phyloP scores from a whole-genome alignment of 805 yeast genomes.

The Pichia insulana region DNA sequence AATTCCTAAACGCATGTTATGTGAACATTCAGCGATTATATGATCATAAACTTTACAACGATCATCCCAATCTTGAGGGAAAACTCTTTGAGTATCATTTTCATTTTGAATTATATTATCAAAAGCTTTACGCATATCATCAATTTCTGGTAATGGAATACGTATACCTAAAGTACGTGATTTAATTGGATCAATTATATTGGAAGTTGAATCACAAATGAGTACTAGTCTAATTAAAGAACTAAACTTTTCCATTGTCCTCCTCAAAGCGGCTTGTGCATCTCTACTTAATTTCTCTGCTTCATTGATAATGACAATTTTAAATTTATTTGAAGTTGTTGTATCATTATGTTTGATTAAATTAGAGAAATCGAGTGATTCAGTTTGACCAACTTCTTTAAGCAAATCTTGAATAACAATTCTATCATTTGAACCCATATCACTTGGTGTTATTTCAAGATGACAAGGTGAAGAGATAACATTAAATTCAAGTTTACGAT shows the following conservation, averaged over 20 bases:
- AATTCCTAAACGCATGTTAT: conserved; percentile 73
- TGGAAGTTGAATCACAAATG: conserved; percentile 83
- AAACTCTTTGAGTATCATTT: conserved; percentile 23
- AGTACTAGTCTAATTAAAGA: conserved; percentile 75
- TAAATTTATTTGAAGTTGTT: conserved; percentile 44
- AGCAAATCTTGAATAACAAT: conserved; percentile 89
- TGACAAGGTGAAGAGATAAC: conserved; percentile 89
- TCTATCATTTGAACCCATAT: conserved; percentile 92
- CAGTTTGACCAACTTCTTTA: conserved; percentile 91
- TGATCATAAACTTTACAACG: conserved; percentile 32
- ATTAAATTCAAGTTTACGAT: conserved; percentile 79
- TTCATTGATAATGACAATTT: conserved; percentile 80
- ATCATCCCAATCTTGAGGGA: conserved; percentile 30
- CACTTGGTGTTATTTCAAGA: conserved; percentile 92
- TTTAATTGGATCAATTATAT: conserved; percentile 87
- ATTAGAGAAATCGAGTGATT: conserved; percentile 75
- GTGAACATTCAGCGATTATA: conserved; percentile 47
- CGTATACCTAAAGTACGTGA: conserved; percentile 88
- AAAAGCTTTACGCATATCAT: conserved; percentile 53
- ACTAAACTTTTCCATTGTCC: conserved; percentile 95
- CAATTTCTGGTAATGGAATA: conserved; percentile 66
- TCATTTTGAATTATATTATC: conserved; percentile 51
- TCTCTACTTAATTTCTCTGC: conserved; percentile 86
- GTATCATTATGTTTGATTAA: conserved; percentile 20
- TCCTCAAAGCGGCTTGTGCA: conserved; percentile 91